Evolutionary conservation across 371 early-diverging fungal species (phyloP).

Genomic region (Syncephalis fuscata): DNA sequence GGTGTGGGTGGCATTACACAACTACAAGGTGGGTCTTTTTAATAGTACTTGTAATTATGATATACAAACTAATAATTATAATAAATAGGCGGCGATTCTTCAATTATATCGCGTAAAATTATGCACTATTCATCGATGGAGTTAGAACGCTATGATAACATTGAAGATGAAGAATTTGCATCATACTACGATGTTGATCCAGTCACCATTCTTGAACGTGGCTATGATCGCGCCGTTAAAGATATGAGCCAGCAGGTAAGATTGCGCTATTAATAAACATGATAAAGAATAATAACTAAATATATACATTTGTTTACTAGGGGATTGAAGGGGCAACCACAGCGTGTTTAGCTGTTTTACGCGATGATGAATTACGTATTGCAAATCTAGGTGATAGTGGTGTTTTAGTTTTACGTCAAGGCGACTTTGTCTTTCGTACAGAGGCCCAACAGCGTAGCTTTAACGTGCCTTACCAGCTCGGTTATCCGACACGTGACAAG

Average conservation of each 20-base stretch:
- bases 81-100: slow-evolving; percentile 58
- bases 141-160: slow-evolving; percentile 66
- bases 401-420: slow-evolving; percentile 67
- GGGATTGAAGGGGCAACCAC: slow-evolving; percentile 77
- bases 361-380: slow-evolving; percentile 79
- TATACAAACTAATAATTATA: background rate
- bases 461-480: slow-evolving; percentile 68
- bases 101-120: slow-evolving; percentile 70
- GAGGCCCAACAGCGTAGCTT: slow-evolving; percentile 80
- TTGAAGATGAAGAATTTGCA: slow-evolving; percentile 42
- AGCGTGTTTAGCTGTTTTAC: slow-evolving; percentile 68
- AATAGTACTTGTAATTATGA: background rate
- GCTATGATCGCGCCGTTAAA: slow-evolving; percentile 50
- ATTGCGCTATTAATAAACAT: background rate
- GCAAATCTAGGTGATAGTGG: slow-evolving; percentile 93
- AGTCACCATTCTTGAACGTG: slow-evolving; percentile 49
- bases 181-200: slow-evolving; percentile 62
- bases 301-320: slow-evolving; percentile 6
- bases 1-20: slow-evolving; percentile 71
- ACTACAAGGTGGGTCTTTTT: slow-evolving; percentile 11
- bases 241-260: slow-evolving; percentile 51
- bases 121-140: slow-evolving; percentile 84
- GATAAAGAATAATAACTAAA: too few species aligned
- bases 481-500: slow-evolving; percentile 40
- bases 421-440: slow-evolving; percentile 73